Percentiles rank a stretch among this genome's conserved stretches.
Evolutionary conservation across 441 rosid species (phyloP).

Genomic region (Adansonia rubrostipa): DNA sequence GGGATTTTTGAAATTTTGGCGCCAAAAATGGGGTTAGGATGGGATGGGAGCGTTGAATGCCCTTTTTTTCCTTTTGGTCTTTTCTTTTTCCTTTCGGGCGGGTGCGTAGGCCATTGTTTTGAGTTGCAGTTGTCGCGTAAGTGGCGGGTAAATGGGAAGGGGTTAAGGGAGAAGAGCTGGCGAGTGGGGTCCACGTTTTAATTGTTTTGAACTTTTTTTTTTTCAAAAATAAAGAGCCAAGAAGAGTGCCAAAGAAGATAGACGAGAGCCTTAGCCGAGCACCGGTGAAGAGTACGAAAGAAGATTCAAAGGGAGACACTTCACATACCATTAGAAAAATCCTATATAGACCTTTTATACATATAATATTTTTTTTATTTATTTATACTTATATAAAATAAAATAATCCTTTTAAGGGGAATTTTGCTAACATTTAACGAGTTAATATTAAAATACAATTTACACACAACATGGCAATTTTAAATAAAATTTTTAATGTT

Average conservation of each 20-base stretch:
- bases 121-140: background rate
- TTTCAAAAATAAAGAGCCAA: background rate
- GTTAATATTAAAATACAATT: no score
- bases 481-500: no score
- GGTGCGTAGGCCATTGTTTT: background rate
- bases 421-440: no score
- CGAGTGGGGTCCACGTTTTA: constrained; percentile 16
- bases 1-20: constrained; percentile 25
- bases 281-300: no score
- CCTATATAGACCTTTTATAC: no score
- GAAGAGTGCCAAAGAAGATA: constrained; percentile 4
- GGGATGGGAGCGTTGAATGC: constrained; percentile 1
- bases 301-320: no score
- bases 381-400: no score
- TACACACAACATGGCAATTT: no score
- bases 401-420: no score
- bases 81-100: background rate
- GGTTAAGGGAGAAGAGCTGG: background rate
- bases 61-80: background rate
- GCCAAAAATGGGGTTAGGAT: constrained; percentile 20
- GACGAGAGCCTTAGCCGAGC: no score
- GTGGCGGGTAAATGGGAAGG: constrained; percentile 28
- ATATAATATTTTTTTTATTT: no score
- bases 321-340: no score
- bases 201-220: background rate